phyloP scores from a whole-genome alignment of 352 stramenopile species.

The Pythium monospermum region DNA sequence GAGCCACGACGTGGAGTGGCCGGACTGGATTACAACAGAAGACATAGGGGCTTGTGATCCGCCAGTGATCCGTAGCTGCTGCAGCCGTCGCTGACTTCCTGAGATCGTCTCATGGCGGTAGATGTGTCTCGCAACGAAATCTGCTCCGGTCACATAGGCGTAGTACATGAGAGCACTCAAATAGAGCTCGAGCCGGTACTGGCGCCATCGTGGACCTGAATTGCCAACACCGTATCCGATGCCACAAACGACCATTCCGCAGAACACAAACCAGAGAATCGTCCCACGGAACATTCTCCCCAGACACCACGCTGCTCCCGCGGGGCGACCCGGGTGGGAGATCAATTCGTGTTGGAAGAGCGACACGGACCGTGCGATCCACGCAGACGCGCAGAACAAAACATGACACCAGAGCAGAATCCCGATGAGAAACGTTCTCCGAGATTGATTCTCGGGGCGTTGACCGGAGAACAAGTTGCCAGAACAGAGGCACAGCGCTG shows the following conservation, averaged over 20 bases:
- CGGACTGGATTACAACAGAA: background rate
- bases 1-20: too few relatives aligned
- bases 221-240: conserved; percentile 3
- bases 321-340: background rate
- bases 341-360: conserved; percentile 1
- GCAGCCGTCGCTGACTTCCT: background rate
- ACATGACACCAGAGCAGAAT: conserved; percentile 4
- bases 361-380: conserved; percentile 1
- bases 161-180: conserved; percentile 3
- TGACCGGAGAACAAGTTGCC: conserved; percentile 12
- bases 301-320: background rate
- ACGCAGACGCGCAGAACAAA: conserved; percentile 6
- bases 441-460: background rate
- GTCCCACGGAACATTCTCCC: background rate
- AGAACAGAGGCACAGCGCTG: conserved; percentile 7
- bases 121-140: conserved; percentile 3
- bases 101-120: conserved; percentile 9
- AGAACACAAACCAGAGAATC: background rate
- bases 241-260: background rate
- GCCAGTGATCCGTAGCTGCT: background rate
- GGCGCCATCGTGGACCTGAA: background rate
- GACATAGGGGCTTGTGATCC: background rate
- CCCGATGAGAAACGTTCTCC: conserved; percentile 1
- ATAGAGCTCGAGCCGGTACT: conserved; percentile 14
- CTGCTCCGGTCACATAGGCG: conserved; percentile 1